Percentiles rank a stretch among this genome's conserved stretches.
These are phyloP conservation scores for Alternaria sp. DNA, from an alignment of 2,329 filamentous ascomycete species.

Conservation along the genomic window DNA sequence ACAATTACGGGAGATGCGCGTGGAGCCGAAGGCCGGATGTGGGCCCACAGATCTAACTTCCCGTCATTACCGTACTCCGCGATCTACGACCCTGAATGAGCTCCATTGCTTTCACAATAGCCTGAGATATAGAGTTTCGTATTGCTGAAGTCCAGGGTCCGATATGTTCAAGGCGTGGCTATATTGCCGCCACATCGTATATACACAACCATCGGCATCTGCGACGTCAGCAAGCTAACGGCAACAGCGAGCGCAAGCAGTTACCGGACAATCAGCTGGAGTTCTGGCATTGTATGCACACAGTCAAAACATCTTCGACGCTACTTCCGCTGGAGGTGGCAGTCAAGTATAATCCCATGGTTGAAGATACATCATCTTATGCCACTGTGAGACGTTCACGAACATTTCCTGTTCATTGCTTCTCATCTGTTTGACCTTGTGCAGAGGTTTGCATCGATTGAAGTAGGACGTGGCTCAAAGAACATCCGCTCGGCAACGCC, in stretches of 20 bases:
- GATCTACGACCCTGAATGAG: conserved; percentile 16
- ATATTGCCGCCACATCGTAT: neutral
- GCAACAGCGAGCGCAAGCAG: neutral
- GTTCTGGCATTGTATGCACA: neutral
- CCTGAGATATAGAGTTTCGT: neutral
- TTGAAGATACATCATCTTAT: neutral
- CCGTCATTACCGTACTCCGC: conserved; percentile 15
- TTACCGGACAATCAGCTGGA: neutral
- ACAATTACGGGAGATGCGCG: conserved; percentile 20
- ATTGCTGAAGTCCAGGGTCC: neutral
- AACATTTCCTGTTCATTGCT: neutral
- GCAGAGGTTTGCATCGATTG: neutral
- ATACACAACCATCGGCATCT: conserved; percentile 1
- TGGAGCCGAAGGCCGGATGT: conserved; percentile 37
- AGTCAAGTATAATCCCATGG: neutral
- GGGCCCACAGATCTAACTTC: conserved; percentile 15
- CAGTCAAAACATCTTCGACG: neutral
- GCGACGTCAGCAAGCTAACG: neutral
- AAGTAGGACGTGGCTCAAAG: neutral
- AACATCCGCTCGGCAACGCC: neutral
- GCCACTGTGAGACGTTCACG: neutral
- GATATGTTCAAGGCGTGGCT: neutral
- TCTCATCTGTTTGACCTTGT: neutral
- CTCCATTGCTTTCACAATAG: neutral
- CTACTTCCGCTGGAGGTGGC: neutral